Percentiles rank a stretch among this genome's conserved stretches.
Evolutionary conservation across 257 asterid genomes (phyloP).

Genomic region (Haberlea rhodopensis): DNA sequence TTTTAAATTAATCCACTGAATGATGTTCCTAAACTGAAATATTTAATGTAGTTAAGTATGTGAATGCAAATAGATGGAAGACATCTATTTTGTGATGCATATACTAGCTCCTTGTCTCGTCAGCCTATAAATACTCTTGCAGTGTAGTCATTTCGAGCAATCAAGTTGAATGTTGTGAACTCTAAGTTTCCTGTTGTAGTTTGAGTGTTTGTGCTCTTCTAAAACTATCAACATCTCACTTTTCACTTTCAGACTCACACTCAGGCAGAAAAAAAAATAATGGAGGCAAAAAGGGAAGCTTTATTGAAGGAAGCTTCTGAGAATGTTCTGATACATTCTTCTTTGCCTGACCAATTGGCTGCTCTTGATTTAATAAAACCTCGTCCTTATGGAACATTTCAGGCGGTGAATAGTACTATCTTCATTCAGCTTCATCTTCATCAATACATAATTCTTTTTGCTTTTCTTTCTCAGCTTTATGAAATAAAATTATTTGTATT

Average conservation of each 20-base stretch:
- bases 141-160: no score
- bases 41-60: no score
- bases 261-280: constrained; percentile 76
- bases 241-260: constrained; percentile 65
- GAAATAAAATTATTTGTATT: constrained; percentile 12
- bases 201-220: no score
- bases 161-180: background rate
- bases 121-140: background rate
- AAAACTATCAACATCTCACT: constrained; percentile 10
- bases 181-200: no score
- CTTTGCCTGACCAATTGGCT: constrained; percentile 53
- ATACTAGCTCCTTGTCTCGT: background rate
- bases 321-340: constrained; percentile 35
- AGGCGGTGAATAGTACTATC: constrained; percentile 60
- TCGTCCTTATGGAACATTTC: constrained; percentile 73
- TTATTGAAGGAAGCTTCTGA: constrained; percentile 57
- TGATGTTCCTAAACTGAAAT: no score
- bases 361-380: constrained; percentile 68
- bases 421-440: constrained; percentile 10
- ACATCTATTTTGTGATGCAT: background rate
- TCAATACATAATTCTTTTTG: no score
- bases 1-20: no score
- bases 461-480: constrained; percentile 19
- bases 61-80: background rate
- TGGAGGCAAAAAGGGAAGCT: constrained; percentile 74